A percentile compares a stretch with the other conserved stretches of the same genome.
Evolutionary conservation across 768 basidiomycete species (phyloP).

Genomic region (Hortiboletus flavorubellus): DNA sequence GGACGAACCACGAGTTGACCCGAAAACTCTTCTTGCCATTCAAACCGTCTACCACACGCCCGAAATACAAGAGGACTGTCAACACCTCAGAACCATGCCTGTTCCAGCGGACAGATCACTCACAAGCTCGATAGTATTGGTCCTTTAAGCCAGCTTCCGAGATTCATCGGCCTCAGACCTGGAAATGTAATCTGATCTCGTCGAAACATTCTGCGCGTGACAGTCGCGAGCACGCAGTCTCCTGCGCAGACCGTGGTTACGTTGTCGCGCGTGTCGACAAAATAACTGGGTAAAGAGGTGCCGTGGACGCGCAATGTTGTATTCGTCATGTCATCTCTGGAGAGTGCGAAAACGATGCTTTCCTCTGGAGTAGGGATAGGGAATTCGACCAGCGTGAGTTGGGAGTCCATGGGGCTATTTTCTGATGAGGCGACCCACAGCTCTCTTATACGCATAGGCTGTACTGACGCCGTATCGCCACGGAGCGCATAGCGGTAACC

Average conservation of each 20-base stretch:
- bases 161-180: conserved; percentile 4
- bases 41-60: conserved; percentile 5
- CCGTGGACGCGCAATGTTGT: conserved; percentile 5
- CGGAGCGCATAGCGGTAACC: too few relatives aligned
- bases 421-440: background rate
- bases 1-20: conserved; percentile 16
- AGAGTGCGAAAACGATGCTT: conserved; percentile 6
- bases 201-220: conserved; percentile 9
- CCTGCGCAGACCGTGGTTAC: conserved; percentile 7
- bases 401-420: conserved; percentile 10
- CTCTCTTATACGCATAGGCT: background rate
- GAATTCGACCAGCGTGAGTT: conserved; percentile 16
- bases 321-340: conserved; percentile 12
- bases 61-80: conserved; percentile 13
- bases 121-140: conserved; percentile 6
- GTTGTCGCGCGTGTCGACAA: conserved; percentile 2
- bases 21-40: conserved; percentile 6
- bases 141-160: conserved; percentile 13
- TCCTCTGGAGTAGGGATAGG: background rate
- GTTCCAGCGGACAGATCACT: background rate
- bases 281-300: conserved; percentile 5
- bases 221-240: conserved; percentile 6
- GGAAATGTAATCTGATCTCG: conserved; percentile 16
- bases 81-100: background rate
- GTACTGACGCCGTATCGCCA: too few relatives aligned